Evolutionary conservation across 345 rosid genomes (phyloP).

Genomic region (Salix caprea): DNA sequence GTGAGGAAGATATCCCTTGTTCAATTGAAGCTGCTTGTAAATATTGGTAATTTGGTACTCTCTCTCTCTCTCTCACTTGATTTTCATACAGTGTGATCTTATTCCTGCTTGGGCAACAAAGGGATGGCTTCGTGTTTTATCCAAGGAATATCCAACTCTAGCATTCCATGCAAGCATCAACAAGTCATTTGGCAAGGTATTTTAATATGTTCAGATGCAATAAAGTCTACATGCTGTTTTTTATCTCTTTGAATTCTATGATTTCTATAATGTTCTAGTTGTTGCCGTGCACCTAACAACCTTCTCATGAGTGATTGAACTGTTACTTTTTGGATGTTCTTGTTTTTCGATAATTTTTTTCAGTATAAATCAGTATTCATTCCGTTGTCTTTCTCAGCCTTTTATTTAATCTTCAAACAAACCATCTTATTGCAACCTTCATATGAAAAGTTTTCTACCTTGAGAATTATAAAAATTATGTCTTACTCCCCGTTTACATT

Average conservation of each 20-base stretch:
- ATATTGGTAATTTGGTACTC: background rate
- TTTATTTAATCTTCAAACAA: background rate
- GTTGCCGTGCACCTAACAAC: background rate
- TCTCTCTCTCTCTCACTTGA: too few species aligned
- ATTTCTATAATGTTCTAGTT: background rate
- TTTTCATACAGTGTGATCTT: slow-evolving; percentile 71
- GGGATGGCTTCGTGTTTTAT: slow-evolving; percentile 81
- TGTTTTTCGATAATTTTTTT: background rate
- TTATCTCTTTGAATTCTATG: background rate
- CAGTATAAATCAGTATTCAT: background rate
- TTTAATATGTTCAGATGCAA: background rate
- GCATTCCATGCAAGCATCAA: slow-evolving; percentile 95
- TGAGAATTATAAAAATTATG: background rate
- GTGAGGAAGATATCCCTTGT: background rate
- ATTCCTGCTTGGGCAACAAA: slow-evolving; percentile 96
- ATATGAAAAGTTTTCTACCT: background rate
- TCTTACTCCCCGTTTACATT: background rate
- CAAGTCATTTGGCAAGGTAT: slow-evolving; percentile 94
- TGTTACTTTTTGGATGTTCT: background rate
- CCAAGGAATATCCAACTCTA: slow-evolving; percentile 87
- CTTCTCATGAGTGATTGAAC: background rate
- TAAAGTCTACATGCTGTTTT: background rate
- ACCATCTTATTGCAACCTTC: background rate
- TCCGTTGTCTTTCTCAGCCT: background rate
- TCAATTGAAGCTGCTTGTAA: background rate